Percentiles rank a stretch among this genome's conserved stretches.
Conservation (phyloP, 2,329 filamentous ascomycete genomes). For the Penicillium sp. region DNA sequence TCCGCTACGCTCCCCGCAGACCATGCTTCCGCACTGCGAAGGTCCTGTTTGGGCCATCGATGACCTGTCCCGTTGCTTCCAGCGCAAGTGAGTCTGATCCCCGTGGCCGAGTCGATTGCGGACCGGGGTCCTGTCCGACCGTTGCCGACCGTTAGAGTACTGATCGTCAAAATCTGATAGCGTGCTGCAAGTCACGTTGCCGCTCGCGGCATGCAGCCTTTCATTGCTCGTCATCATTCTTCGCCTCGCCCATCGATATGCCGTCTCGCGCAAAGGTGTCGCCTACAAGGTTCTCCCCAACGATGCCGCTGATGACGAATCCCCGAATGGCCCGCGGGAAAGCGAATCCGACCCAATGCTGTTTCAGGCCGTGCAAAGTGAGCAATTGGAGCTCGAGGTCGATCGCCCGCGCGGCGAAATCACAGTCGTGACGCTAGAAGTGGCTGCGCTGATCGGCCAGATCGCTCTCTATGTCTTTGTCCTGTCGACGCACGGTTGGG, state of each 20-base stretch:
- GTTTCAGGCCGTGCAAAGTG: conserved; percentile 51
- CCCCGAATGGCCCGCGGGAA: conserved; percentile 34
- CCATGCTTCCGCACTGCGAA: conserved; percentile 57
- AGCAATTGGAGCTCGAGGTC: conserved; percentile 57
- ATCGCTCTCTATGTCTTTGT: conserved; percentile 66
- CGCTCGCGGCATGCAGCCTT: conserved; percentile 65
- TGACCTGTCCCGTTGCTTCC: conserved; percentile 62
- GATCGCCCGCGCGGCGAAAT: conserved; percentile 73
- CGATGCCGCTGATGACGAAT: conserved; percentile 22
- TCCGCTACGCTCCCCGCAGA: conserved; percentile 12
- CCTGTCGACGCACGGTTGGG: conserved; percentile 60
- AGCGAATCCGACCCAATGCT: conserved; percentile 56
- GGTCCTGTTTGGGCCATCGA: conserved; percentile 59
- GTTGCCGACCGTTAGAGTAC: conserved; percentile 13
- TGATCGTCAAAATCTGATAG: conserved; percentile 45
- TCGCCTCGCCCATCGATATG: conserved; percentile 56
- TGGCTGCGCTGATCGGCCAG: conserved; percentile 68
- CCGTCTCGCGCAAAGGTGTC: conserved; percentile 53
- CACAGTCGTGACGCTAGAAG: conserved; percentile 68
- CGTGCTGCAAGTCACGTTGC: conserved; percentile 76
- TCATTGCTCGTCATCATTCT: conserved; percentile 67
- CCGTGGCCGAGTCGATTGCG: neutral
- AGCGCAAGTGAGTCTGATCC: conserved; percentile 50
- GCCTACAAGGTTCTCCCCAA: conserved; percentile 54
- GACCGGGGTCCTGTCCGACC: conserved; percentile 5